Conservation (phyloP, 495 filamentous ascomycete genomes). For the Penicillium coprophilum region DNA sequence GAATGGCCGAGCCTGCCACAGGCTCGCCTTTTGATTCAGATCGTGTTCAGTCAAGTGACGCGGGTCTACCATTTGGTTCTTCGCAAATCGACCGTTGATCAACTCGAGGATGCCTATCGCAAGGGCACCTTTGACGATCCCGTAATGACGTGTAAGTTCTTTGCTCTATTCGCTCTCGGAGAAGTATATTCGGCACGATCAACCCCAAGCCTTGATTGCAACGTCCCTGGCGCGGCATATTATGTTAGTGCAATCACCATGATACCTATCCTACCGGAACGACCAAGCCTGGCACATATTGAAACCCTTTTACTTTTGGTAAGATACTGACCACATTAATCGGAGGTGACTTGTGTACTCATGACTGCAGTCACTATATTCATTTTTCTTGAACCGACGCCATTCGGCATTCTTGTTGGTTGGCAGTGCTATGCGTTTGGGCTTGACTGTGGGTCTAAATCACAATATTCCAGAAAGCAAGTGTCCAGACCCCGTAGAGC, state of each 20-base stretch:
- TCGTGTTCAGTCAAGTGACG: slow-evolving; percentile 29
- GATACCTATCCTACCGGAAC: slow-evolving; percentile 32
- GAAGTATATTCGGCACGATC: slow-evolving; percentile 32
- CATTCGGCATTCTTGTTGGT: slow-evolving; percentile 33
- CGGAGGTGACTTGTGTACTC: not conserved
- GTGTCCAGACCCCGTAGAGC: slow-evolving; percentile 23
- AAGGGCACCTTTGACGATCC: slow-evolving; percentile 23
- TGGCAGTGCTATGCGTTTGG: slow-evolving; percentile 32
- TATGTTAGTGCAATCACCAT: slow-evolving; percentile 35
- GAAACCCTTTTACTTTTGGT: slow-evolving; percentile 31
- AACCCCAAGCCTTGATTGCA: slow-evolving; percentile 12
- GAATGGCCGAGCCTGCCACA: slow-evolving; percentile 30
- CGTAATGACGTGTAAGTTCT: slow-evolving; percentile 30
- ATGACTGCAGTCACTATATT: slow-evolving; percentile 29
- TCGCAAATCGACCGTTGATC: slow-evolving; percentile 26
- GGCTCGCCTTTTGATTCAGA: slow-evolving; percentile 27
- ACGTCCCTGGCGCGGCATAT: slow-evolving; percentile 31
- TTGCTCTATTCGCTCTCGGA: slow-evolving; percentile 34
- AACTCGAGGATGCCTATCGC: slow-evolving; percentile 25
- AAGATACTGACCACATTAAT: not conserved
- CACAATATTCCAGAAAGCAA: slow-evolving; percentile 35
- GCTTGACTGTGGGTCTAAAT: slow-evolving; percentile 32
- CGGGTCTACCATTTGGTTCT: slow-evolving; percentile 34
- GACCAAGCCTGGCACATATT: slow-evolving; percentile 28
- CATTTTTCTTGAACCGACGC: slow-evolving; percentile 34